Evolutionary conservation across 2,329 filamentous ascomycete species (phyloP), one percentile per base, ranked within the genome.

Genomic region (Iodosphaeria phyllophila): DNA sequence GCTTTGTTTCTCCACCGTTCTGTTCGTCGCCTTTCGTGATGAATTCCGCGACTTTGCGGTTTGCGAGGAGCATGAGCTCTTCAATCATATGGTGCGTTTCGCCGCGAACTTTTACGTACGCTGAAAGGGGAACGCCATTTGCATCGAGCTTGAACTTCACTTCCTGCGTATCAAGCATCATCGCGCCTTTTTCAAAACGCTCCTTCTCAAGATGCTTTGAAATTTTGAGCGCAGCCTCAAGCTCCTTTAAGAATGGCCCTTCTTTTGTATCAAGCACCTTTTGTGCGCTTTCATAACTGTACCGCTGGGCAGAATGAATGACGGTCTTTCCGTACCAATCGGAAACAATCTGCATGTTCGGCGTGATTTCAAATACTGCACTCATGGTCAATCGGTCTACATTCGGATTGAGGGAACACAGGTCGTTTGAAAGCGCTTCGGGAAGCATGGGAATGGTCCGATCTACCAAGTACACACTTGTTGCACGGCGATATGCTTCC

Each of bases 381-480:
- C 78, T 86, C 44, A 89, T 89, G 15, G 80, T 79, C 42, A 73
- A 89, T 7, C 79, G 78, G 54, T 98, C 89, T n/a, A 98, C 83
- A 40, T 93, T 89, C 1, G 89, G 89, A 49, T 95, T 95, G 12
- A 98, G 58, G 1, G 89, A 98, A 54, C 89, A 98, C 2, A 98
- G 60, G 42, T 98, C 84, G 1, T 89, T 98, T 29, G 89, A 89
- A 8, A 98, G 72, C 16, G 98, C 72, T 64, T 83, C 84, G 1
- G 91, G 91, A 48, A 98, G 64, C 91, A 98, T 98, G 57, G 98
- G 91, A 40, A 98, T 98, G 40, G 89, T 83, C 60, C 98, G 98
- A 51, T 98, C 89, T 3, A 98, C 89, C 10, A 98, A 60, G 46
- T 98, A 98, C 15, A 98, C 89, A 0, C 86, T 95, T 4, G 89